phyloP scores from a whole-genome alignment of 371 early-diverging fungal species.

The Mortierella sp. region DNA sequence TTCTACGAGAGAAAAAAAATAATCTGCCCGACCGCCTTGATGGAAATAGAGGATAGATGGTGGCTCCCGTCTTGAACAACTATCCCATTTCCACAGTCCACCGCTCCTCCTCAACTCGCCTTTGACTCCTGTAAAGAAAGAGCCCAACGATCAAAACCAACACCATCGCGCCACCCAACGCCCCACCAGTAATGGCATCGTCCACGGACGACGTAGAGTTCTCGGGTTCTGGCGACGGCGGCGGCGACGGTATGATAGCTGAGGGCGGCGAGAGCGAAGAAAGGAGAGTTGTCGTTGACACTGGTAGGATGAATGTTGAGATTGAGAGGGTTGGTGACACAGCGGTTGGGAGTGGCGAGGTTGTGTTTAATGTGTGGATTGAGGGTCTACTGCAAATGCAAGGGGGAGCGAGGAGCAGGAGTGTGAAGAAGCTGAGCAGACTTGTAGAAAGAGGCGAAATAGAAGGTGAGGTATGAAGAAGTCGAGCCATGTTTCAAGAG shows the following conservation, averaged over 20 bases:
- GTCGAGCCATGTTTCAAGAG: neutral
- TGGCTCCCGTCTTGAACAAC: too few species aligned
- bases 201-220: neutral
- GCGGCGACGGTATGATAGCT: neutral
- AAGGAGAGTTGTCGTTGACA: neutral
- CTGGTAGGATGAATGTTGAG: neutral
- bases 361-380: neutral
- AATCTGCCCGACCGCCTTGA: too few species aligned
- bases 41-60: too few species aligned
- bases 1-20: too few species aligned
- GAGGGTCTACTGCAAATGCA: neutral
- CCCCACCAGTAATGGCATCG: neutral
- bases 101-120: neutral
- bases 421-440: neutral
- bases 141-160: neutral
- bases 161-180: neutral
- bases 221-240: neutral
- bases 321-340: neutral
- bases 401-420: neutral
- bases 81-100: neutral
- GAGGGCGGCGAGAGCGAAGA: neutral
- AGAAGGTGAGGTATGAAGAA: neutral
- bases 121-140: neutral
- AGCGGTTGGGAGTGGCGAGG: neutral
- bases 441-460: neutral